These are phyloP conservation scores for Tylopilus subfusipes DNA, from an alignment of 768 basidiomycete genomes.

Conservation along the genomic window DNA sequence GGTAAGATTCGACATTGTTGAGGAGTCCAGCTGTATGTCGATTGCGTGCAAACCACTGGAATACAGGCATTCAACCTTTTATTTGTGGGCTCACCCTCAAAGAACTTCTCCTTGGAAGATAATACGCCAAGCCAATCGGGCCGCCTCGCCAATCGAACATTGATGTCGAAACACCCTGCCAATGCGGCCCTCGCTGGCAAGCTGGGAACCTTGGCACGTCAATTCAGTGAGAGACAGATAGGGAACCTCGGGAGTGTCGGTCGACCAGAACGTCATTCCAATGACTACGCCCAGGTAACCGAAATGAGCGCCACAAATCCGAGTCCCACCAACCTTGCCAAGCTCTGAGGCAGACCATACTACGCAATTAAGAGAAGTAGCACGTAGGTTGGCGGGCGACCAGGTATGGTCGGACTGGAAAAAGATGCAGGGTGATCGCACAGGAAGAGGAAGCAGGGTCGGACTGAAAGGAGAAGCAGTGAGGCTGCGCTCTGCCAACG, in stretches of 20 bases:
- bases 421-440: not conserved
- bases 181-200: not conserved
- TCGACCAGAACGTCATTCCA: too few species aligned
- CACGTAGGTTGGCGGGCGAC: not conserved
- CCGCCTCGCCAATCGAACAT: not conserved
- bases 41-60: not conserved
- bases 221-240: not conserved
- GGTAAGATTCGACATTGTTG: conserved; percentile 1
- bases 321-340: conserved; percentile 2
- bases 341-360: not conserved
- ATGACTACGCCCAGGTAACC: not conserved
- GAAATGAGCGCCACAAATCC: not conserved
- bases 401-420: too few species aligned
- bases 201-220: not conserved
- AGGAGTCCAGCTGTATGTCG: not conserved
- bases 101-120: not conserved
- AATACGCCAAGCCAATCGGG: not conserved
- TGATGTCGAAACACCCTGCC: not conserved
- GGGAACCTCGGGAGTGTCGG: too few species aligned
- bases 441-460: not conserved
- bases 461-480: not conserved
- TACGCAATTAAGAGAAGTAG: not conserved
- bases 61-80: conserved; percentile 8
- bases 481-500: conserved; percentile 15
- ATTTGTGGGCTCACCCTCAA: not conserved